A percentile compares a stretch with the other conserved stretches of the same genome.
Conservation (phyloP, 768 basidiomycete genomes). For the Holtermannia corniformis region DNA sequence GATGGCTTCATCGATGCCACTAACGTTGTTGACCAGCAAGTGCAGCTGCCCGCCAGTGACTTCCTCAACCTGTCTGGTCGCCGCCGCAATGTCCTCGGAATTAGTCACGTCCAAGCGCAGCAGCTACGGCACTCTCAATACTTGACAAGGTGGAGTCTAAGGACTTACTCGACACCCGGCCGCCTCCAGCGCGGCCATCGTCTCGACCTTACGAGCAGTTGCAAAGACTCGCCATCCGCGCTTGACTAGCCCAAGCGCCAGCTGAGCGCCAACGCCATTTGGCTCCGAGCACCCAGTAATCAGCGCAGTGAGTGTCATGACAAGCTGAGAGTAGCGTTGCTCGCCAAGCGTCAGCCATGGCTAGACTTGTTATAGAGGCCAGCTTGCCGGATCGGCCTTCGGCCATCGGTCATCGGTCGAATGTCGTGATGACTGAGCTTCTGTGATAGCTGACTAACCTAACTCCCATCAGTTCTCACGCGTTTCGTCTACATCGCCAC, state of each 20-base stretch:
- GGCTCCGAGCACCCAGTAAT: constrained; percentile 12
- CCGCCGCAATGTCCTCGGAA: background rate
- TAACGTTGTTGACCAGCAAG: constrained; percentile 13
- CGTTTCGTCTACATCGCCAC: too few species aligned
- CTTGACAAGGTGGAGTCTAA: background rate
- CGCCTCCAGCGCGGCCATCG: constrained; percentile 2
- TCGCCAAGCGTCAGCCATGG: too few species aligned
- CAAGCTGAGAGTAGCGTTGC: too few species aligned
- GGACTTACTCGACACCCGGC: constrained; percentile 5
- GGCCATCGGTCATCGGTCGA: too few species aligned
- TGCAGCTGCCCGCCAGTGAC: constrained; percentile 1
- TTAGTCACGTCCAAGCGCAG: constrained; percentile 5
- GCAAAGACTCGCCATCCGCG: constrained; percentile 11
- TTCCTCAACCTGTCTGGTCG: background rate
- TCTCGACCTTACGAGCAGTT: constrained; percentile 8
- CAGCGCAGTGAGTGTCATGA: background rate
- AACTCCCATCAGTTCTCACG: too few species aligned
- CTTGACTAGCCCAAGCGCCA: constrained; percentile 3
- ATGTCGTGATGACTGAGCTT: too few species aligned
- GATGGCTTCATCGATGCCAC: background rate
- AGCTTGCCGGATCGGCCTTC: too few species aligned
- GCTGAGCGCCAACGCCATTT: background rate
- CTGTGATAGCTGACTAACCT: too few species aligned
- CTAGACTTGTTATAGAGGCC: too few species aligned
- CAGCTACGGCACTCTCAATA: background rate